Conservation (phyloP, 805 yeast species). For the Candida vaughaniae region DNA sequence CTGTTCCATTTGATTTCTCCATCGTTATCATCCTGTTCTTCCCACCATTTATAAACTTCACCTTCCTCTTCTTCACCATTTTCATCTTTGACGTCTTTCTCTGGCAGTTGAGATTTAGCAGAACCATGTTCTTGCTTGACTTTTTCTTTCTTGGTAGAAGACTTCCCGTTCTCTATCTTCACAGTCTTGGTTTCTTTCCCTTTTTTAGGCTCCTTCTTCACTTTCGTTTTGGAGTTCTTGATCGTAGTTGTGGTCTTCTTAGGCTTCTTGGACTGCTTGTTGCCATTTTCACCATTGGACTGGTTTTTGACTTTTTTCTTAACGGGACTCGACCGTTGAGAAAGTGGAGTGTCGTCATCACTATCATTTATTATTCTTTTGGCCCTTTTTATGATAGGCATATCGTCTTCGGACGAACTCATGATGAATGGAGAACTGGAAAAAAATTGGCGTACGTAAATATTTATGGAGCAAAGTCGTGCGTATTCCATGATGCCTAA, state of each 20-base stretch:
- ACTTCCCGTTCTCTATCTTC: constrained; percentile 1
- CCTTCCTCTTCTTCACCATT: constrained; percentile 48
- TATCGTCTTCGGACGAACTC: constrained; percentile 25
- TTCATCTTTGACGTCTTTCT: not conserved
- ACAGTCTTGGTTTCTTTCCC: constrained; percentile 6
- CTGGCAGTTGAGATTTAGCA: not conserved
- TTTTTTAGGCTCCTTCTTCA: constrained; percentile 2
- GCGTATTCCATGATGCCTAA: not conserved
- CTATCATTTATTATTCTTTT: constrained; percentile 10
- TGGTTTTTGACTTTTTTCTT: constrained; percentile 6
- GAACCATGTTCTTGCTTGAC: constrained; percentile 1
- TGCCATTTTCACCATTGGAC: not conserved
- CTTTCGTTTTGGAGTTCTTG: constrained; percentile 9
- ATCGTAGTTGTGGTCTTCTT: constrained; percentile 4
- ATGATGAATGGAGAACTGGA: constrained; percentile 6
- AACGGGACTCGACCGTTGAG: constrained; percentile 7
- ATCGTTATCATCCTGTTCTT: constrained; percentile 84
- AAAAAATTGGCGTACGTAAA: not conserved
- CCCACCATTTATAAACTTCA: constrained; percentile 61
- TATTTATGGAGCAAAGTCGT: not conserved
- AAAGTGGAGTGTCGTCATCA: constrained; percentile 16
- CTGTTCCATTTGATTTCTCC: constrained; percentile 84
- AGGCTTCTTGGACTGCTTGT: constrained; percentile 1
- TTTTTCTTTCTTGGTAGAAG: not conserved
- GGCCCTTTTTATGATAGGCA: constrained; percentile 18